Percentiles rank a stretch among this genome's conserved stretches.
These are phyloP conservation scores for Casaregolazyma suthepensis DNA, from an alignment of 1,139 yeast genomes.

Conservation along the genomic window DNA sequence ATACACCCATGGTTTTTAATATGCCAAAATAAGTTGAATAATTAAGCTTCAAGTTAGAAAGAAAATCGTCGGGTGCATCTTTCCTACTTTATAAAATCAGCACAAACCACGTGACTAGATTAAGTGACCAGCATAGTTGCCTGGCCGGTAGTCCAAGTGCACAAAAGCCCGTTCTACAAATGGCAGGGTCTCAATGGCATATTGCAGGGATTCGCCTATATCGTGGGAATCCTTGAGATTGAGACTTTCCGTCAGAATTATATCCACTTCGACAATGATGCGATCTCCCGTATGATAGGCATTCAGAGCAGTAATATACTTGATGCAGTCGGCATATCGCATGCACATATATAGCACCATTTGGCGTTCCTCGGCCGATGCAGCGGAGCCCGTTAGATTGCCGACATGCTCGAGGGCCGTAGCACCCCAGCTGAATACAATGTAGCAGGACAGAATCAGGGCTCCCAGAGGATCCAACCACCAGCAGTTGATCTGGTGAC, in stretches of 20 bases:
- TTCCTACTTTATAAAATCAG: not conserved
- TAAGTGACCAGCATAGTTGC: slow-evolving; percentile 36
- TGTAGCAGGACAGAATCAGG: slow-evolving; percentile 52
- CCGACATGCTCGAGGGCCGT: slow-evolving; percentile 64
- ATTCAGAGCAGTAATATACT: slow-evolving; percentile 58
- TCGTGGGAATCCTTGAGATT: slow-evolving; percentile 67
- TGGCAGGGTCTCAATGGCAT: slow-evolving; percentile 71
- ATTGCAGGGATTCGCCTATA: slow-evolving; percentile 74
- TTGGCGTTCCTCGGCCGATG: slow-evolving; percentile 56
- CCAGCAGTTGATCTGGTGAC: slow-evolving; percentile 49
- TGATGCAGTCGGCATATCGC: slow-evolving; percentile 64
- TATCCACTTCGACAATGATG: slow-evolving; percentile 69
- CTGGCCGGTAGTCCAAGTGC: slow-evolving; percentile 58
- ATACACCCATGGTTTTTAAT: slow-evolving; percentile 1
- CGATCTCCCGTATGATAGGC: slow-evolving; percentile 78
- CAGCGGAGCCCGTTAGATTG: slow-evolving; percentile 70
- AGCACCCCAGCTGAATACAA: slow-evolving; percentile 56
- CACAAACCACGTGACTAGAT: slow-evolving; percentile 12
- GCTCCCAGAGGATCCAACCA: slow-evolving; percentile 79
- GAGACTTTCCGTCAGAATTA: slow-evolving; percentile 51
- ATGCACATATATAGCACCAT: slow-evolving; percentile 60
- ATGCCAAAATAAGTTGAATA: not conserved
- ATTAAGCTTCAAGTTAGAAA: not conserved
- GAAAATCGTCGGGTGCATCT: not conserved
- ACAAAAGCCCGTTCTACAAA: slow-evolving; percentile 77